Evolutionary conservation across 2,329 filamentous ascomycete species (phyloP), one percentile per base, ranked within the genome.

Genomic region (Xylariaceae sp.): DNA sequence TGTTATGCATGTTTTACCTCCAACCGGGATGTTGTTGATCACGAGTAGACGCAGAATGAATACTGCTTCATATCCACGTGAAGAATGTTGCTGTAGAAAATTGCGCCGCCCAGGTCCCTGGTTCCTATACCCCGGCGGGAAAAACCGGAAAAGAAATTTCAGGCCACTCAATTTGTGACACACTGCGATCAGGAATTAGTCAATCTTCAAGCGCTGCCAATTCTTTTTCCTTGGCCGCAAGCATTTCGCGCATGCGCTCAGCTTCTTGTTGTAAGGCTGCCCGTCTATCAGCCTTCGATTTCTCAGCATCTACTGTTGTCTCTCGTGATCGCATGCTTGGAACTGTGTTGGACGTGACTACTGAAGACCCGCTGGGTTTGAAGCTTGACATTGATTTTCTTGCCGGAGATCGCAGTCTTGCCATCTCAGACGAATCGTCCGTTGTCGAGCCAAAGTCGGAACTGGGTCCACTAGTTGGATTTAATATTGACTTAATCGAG

Each of bases 401-500:
- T 1, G 70, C 71, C 1, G 77, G 74, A 7, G 77, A 77, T 53
- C 73, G 72, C 37, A 77, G 72, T 1, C 73, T 73, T 12, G 75
- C 63, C 3, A 70, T 67, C 54, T 74, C 76, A n/a, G 74, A 70
- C 6, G 62, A 47, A 30, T 72, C 67, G 57, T 74, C 71, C 65
- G 65, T 30, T 27, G 59, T 48, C 6, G 51, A 53, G 46, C 54
- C 58, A 30, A 60, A 63, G 50, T 61, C 60, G 41, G 55, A 53
- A 42, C 56, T 65, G 46, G 62, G 60, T 48, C 58, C 64, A 30
- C 62, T 64, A 4, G 70, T 65, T 2, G 83, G 83, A 59, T 90
- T 91, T 9, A 91, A 72, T 44, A 91, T 86, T 4, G 87, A 88
- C 60, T 85, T 88, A 58, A 91, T 91, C 2, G 86, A 89, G 19